phyloP scores from a whole-genome alignment of 2,329 filamentous ascomycete genomes.

The Aspergillus quadrilineatus region DNA sequence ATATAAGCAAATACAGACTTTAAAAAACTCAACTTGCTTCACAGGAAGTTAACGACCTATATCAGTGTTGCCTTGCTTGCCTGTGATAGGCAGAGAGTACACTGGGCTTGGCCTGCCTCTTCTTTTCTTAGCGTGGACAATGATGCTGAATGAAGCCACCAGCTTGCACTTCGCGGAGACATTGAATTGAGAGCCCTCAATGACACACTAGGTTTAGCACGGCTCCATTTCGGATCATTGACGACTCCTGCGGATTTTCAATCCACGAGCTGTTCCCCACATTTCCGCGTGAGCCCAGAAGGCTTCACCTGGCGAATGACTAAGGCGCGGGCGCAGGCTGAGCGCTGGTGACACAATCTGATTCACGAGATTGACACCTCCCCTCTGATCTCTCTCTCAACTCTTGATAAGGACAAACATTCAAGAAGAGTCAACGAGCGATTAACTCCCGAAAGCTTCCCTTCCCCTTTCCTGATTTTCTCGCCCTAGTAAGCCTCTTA shows the following conservation, averaged over 20 bases:
- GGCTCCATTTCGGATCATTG: background rate
- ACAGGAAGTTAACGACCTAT: no score
- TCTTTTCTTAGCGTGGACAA: constrained; percentile 3
- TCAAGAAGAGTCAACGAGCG: constrained; percentile 13
- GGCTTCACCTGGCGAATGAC: background rate
- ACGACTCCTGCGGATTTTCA: background rate
- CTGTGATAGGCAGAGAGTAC: background rate
- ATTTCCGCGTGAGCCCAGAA: constrained; percentile 13
- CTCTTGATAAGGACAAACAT: constrained; percentile 7
- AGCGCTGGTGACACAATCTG: constrained; percentile 7
- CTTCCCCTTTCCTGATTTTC: background rate
- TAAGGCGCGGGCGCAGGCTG: background rate
- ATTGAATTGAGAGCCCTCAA: background rate
- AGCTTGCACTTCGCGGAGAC: background rate
- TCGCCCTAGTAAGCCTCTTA: background rate
- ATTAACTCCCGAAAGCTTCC: constrained; percentile 3
- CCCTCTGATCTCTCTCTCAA: constrained; percentile 25
- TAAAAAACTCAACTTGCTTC: no score
- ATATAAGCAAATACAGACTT: no score
- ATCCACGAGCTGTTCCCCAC: background rate
- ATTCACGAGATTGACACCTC: background rate
- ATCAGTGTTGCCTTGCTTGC: constrained; percentile 4
- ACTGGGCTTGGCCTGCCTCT: background rate
- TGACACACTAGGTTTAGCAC: background rate
- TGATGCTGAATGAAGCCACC: background rate